These are phyloP conservation scores for Microascus cirrosus DNA, from an alignment of 2,329 filamentous ascomycete genomes.

Conservation along the genomic window DNA sequence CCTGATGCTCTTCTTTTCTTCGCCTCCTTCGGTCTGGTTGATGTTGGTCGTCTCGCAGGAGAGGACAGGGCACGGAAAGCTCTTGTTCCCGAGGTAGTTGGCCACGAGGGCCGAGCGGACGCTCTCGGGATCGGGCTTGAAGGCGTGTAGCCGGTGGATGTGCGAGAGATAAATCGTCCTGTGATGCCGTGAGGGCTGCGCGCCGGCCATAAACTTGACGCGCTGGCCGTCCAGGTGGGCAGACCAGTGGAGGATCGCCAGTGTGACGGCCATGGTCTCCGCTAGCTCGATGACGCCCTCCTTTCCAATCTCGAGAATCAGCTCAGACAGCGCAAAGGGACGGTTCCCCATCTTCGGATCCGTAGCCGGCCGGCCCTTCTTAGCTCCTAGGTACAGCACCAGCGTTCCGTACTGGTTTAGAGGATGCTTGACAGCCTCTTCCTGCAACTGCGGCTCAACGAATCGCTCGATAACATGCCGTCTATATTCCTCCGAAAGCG, in stretches of 20 bases:
- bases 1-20: not conserved
- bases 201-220: not conserved
- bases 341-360: not conserved
- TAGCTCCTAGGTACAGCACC: not conserved
- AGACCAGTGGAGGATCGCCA: slow-evolving; percentile 3
- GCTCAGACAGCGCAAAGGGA: not conserved
- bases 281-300: not conserved
- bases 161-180: not conserved
- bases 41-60: not conserved
- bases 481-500: not conserved
- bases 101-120: not conserved
- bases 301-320: not conserved
- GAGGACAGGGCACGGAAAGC: not conserved
- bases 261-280: slow-evolving; percentile 1
- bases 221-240: not conserved
- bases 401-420: slow-evolving; percentile 1
- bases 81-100: not conserved
- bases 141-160: not conserved
- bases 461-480: not conserved
- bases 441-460: not conserved
- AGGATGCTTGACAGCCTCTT: not conserved
- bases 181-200: not conserved
- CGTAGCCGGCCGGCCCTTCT: not conserved
- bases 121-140: not conserved
- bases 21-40: not conserved